A percentile compares a stretch with the other conserved stretches of the same genome.
phyloP scores from a whole-genome alignment of 192 early-diverging fungal species.

The Coemansia sp. region DNA sequence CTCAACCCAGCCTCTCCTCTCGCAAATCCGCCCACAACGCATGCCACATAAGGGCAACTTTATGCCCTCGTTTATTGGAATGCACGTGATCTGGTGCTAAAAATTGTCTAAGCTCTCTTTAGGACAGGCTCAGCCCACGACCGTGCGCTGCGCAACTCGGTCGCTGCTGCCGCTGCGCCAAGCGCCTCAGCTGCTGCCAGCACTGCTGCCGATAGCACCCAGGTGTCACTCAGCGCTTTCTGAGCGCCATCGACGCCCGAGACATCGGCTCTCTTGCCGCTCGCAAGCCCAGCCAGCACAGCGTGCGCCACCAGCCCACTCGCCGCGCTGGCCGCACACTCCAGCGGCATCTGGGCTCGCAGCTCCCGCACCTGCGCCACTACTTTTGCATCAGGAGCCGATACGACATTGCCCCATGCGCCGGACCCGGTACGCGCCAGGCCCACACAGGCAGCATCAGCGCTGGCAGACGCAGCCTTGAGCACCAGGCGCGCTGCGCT shows the following conservation, averaged over 20 bases:
- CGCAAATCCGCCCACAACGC: slow-evolving; percentile 3
- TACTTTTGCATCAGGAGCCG: neutral
- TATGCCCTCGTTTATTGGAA: neutral
- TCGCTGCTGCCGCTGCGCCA: slow-evolving; percentile 9
- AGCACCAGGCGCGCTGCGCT: slow-evolving; percentile 63
- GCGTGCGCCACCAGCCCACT: slow-evolving; percentile 38
- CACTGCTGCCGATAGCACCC: slow-evolving; percentile 32
- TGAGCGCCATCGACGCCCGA: slow-evolving; percentile 18
- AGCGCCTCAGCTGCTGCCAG: slow-evolving; percentile 28
- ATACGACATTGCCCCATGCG: neutral
- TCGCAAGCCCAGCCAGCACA: slow-evolving; percentile 31
- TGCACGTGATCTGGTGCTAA: neutral
- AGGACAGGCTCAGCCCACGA: slow-evolving; percentile 1
- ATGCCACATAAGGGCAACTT: neutral
- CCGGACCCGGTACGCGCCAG: slow-evolving; percentile 1
- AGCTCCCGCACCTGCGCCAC: slow-evolving; percentile 17
- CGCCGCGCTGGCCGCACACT: slow-evolving; percentile 30
- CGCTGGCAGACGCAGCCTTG: slow-evolving; percentile 22
- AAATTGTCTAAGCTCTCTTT: neutral
- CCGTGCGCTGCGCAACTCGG: slow-evolving; percentile 8
- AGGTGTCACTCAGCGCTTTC: slow-evolving; percentile 24
- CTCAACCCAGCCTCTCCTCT: slow-evolving; percentile 4
- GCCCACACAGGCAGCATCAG: slow-evolving; percentile 26
- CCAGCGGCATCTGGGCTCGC: slow-evolving; percentile 25
- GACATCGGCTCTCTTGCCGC: slow-evolving; percentile 13